Percentiles rank a stretch among this genome's conserved stretches.
Conservation (phyloP, 2,329 filamentous ascomycete species). For the Xylaria sp. region DNA sequence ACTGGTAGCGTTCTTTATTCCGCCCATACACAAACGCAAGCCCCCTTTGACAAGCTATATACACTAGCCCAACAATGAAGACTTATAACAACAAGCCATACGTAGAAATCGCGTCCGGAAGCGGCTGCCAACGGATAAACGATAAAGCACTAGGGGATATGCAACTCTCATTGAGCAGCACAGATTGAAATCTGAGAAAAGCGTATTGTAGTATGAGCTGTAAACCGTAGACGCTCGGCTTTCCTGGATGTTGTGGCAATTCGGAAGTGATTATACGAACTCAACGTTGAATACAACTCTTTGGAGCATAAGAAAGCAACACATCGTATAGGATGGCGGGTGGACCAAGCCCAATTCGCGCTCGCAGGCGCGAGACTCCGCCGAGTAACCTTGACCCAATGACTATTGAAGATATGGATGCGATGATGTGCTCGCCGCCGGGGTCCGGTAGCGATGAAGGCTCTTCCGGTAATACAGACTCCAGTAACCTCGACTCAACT, state of each 20-base stretch:
- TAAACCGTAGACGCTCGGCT: neutral
- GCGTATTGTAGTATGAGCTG: neutral
- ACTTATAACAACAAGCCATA: neutral
- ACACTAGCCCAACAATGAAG: neutral
- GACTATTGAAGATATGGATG: neutral
- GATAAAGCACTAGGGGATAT: neutral
- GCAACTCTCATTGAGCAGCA: neutral
- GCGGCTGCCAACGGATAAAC: neutral
- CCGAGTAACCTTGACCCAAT: neutral
- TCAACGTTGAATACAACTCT: neutral
- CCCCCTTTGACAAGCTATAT: constrained; percentile 1
- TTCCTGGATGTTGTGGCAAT: neutral
- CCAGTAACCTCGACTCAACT: too few species aligned
- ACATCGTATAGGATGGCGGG: neutral
- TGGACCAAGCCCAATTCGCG: neutral
- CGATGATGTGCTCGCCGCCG: neutral
- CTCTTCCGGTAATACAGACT: too few species aligned
- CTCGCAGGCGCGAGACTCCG: neutral
- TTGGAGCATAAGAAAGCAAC: neutral
- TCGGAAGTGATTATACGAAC: neutral
- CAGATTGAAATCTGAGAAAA: neutral
- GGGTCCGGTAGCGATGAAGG: neutral
- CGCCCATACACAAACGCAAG: neutral
- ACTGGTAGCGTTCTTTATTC: neutral
- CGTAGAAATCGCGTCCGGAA: neutral